phyloP scores from a whole-genome alignment of 192 early-diverging fungal genomes.

The Mortierella alpina region DNA sequence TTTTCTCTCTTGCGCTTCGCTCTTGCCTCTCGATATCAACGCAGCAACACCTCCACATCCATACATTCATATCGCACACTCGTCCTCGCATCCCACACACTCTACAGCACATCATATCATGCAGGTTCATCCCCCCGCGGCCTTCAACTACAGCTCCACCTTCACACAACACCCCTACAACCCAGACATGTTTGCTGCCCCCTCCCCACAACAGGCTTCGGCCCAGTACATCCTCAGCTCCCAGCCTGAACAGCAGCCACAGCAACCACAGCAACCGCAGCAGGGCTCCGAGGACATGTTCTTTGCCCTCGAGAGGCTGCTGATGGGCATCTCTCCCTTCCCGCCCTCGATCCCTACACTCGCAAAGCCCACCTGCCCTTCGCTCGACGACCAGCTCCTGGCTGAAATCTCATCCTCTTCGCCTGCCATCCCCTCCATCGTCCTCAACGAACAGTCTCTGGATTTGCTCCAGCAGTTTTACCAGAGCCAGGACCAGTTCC shows the following conservation, averaged over 20 bases:
- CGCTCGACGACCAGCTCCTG: slow-evolving; percentile 48
- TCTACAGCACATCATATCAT: slow-evolving; percentile 16
- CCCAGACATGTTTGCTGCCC: slow-evolving; percentile 45
- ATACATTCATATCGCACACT: neutral
- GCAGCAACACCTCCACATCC: neutral
- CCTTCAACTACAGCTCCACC: slow-evolving; percentile 13
- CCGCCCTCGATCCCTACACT: slow-evolving; percentile 49
- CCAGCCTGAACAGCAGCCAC: slow-evolving; percentile 12
- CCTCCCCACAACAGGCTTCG: slow-evolving; percentile 14
- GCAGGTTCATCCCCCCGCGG: slow-evolving; percentile 29
- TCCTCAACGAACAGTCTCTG: slow-evolving; percentile 48
- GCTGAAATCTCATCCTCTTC: slow-evolving; percentile 14
- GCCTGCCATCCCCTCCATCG: slow-evolving; percentile 35
- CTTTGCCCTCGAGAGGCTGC: slow-evolving; percentile 44
- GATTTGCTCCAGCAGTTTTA: slow-evolving; percentile 49
- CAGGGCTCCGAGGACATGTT: slow-evolving; percentile 47
- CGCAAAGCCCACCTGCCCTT: slow-evolving; percentile 52
- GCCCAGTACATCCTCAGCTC: slow-evolving; percentile 35
- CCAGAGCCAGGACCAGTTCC: slow-evolving; percentile 23
- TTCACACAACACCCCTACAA: slow-evolving; percentile 38
- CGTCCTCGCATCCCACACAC: neutral
- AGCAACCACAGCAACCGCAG: slow-evolving; percentile 11
- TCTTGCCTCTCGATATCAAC: slow-evolving; percentile 12
- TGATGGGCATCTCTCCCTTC: slow-evolving; percentile 55
- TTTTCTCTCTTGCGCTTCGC: slow-evolving; percentile 9